Conservation (phyloP, 1,284 basidiomycete species). For the Naganishia sp. region DNA sequence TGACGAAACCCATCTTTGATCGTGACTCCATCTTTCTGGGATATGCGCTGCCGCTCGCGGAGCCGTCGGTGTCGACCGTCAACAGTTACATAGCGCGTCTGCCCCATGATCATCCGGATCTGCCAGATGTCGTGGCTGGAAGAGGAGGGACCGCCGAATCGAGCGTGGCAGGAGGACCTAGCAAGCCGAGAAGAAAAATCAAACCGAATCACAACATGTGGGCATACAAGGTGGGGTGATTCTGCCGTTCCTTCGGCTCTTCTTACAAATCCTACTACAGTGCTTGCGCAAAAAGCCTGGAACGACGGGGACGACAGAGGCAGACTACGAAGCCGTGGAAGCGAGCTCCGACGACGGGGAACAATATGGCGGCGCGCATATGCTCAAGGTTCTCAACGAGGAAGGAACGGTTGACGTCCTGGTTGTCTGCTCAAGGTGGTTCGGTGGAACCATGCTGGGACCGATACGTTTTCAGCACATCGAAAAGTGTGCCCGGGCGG, state of each 20-base stretch:
- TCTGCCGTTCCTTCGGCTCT: background rate
- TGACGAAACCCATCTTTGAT: conserved; percentile 29
- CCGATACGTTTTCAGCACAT: conserved; percentile 32
- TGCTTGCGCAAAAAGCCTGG: conserved; percentile 17
- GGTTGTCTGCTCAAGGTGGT: conserved; percentile 33
- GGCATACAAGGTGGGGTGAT: conserved; percentile 29
- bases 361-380: conserved; percentile 28
- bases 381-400: conserved; percentile 29
- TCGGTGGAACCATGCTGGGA: conserved; percentile 33
- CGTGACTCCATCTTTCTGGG: conserved; percentile 31
- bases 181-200: conserved; percentile 26
- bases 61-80: conserved; percentile 9
- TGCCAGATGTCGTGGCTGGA: conserved; percentile 34
- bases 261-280: conserved; percentile 2
- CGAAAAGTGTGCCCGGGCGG: conserved; percentile 28
- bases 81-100: conserved; percentile 28
- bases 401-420: conserved; percentile 33
- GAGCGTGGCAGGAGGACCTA: background rate
- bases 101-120: conserved; percentile 25
- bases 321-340: conserved; percentile 29
- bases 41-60: conserved; percentile 31
- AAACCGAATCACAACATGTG: conserved; percentile 34
- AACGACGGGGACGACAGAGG: conserved; percentile 10
- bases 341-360: conserved; percentile 32
- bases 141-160: conserved; percentile 3